Percentiles rank a stretch among this genome's conserved stretches.
Evolutionary conservation across 805 yeast genomes (phyloP).

Genomic region (Yamadazyma paraphyllophila): DNA sequence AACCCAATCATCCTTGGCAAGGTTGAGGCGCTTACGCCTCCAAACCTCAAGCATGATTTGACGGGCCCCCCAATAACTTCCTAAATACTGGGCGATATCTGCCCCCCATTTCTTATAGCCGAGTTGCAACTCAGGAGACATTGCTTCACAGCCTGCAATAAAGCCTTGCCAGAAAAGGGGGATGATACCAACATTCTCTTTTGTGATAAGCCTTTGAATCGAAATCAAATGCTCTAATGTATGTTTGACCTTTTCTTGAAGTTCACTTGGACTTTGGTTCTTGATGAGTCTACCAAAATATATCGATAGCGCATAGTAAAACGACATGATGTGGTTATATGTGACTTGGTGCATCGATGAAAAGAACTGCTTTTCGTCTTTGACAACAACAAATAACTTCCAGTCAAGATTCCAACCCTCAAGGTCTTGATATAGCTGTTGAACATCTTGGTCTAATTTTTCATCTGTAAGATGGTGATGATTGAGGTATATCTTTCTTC

Average conservation of each 20-base stretch:
- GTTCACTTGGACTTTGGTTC: slow-evolving; percentile 49
- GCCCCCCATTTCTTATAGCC: slow-evolving; percentile 75
- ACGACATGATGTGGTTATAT: slow-evolving; percentile 77
- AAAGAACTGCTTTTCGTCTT: slow-evolving; percentile 31
- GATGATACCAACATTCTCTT: slow-evolving; percentile 56
- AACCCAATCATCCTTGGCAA: slow-evolving; percentile 68
- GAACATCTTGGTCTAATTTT: slow-evolving; percentile 17
- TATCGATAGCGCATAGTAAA: slow-evolving; percentile 67
- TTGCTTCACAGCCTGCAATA: slow-evolving; percentile 80
- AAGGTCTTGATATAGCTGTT: slow-evolving; percentile 44
- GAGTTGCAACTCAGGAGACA: slow-evolving; percentile 53
- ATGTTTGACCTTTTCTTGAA: slow-evolving; percentile 61
- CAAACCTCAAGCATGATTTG: slow-evolving; percentile 85
- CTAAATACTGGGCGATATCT: slow-evolving; percentile 52
- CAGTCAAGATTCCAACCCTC: slow-evolving; percentile 74
- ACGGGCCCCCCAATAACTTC: slow-evolving; percentile 83
- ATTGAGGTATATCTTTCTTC: slow-evolving; percentile 57
- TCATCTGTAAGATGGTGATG: slow-evolving; percentile 17
- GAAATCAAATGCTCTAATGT: slow-evolving; percentile 64
- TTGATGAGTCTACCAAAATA: slow-evolving; percentile 68
- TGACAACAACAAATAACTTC: slow-evolving; percentile 45
- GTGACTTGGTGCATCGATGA: slow-evolving; percentile 67
- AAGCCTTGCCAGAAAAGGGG: slow-evolving; percentile 91
- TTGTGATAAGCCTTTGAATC: slow-evolving; percentile 56
- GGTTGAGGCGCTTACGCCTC: slow-evolving; percentile 65